phyloP scores from a whole-genome alignment of 306 rosid species.

The Quercus robur region DNA sequence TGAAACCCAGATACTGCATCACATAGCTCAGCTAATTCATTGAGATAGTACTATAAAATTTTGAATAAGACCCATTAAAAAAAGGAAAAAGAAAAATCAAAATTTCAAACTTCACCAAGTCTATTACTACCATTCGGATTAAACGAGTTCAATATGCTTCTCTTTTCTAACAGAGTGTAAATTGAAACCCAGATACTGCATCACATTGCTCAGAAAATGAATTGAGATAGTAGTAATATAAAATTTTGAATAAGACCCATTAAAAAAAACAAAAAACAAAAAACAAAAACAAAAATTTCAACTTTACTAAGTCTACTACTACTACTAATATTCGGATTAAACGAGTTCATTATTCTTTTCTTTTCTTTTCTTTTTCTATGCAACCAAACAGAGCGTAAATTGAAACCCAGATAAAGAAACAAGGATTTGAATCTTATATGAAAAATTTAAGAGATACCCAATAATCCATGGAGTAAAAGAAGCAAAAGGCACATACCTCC shows the following conservation, averaged over 20 bases:
- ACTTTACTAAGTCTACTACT: not conserved
- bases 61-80: not conserved
- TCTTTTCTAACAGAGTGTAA: not conserved
- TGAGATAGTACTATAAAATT: not conserved
- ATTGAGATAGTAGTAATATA: not conserved
- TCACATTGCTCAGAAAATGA: not conserved
- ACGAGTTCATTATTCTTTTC: not conserved
- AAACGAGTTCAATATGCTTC: not conserved
- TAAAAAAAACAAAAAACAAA: not conserved
- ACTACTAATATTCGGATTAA: not conserved
- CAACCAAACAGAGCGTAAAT: not conserved
- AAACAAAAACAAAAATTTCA: not conserved
- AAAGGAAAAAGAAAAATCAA: not conserved
- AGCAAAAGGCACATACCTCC: conserved; percentile 29
- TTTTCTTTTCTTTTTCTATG: not conserved
- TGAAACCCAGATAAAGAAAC: not conserved
- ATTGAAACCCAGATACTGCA: too few relatives aligned
- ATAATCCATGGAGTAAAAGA: not conserved
- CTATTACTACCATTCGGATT: not conserved
- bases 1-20: too few relatives aligned
- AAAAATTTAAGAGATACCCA: not conserved
- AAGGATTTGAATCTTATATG: not conserved
- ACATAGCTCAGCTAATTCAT: not conserved
- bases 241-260: not conserved
- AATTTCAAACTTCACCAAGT: not conserved